Evolutionary conservation across 441 rosid species (phyloP), one percentile per base, ranked within the genome.

Genomic region (Populus trichocarpa): DNA sequence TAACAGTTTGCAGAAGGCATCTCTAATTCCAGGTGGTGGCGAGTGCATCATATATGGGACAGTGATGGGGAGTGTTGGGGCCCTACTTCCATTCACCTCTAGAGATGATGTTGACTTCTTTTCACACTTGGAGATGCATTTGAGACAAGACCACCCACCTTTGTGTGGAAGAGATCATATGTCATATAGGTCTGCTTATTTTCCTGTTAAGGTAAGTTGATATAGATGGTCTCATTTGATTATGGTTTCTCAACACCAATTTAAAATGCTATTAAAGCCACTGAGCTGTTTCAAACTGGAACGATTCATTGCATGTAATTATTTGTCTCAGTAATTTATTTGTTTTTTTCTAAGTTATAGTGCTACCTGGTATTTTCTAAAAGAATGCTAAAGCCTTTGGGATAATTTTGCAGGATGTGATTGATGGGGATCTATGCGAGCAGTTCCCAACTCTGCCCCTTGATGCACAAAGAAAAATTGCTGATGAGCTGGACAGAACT

Each of bases 81-180:
- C 36, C 36, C 36, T 33, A 33, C 36, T 33, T 33, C 36, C 36
- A 33, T 33, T 33, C 36, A 33, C 36, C 36, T 33, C 64, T 38
- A 88, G 98, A 68, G 99, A 96, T 82, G 98, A 96, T 67, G 97
- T 96, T 1, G 99, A 96, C 83, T 96, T 96, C 87, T 96, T 96
- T 84, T 92, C 97, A 33, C 99, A 94, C 88, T 84, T 94, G 81
- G 99, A 94, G 92, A 96, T 96, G 97, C 95, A 92, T 84, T 79
- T 96, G 92, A 91, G 98, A 83, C 97, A 94, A 86, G 96, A 94
- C 70, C 82, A 90, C 85, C 99, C 97, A 16, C 99, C 98, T 40
- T 87, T 96, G 83, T 96, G 99, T 73, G 99, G 99, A 28, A 86
- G 99, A 83, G 98, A 96, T 81, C 98, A 96, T 81, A 92, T 92